Percentiles rank a stretch among this genome's conserved stretches.
Evolutionary conservation across 192 early-diverging fungal genomes (phyloP).

Genomic region (Coemansia guatemalensis): DNA sequence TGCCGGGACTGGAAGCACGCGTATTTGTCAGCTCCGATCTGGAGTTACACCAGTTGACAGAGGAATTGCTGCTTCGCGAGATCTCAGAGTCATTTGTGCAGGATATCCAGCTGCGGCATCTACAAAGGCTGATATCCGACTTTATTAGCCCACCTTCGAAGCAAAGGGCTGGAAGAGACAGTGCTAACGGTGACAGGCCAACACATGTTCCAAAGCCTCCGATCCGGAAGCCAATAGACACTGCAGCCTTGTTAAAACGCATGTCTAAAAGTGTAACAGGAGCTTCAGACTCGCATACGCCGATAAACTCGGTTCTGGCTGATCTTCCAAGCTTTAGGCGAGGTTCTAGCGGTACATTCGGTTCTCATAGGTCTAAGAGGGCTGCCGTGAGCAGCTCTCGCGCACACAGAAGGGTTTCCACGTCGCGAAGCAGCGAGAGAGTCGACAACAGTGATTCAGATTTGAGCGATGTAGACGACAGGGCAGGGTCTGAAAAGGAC

Average conservation of each 20-base stretch:
- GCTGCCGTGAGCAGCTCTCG: not conserved
- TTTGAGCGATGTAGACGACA: conserved; percentile 3
- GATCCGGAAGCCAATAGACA: conserved; percentile 19
- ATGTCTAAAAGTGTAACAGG: conserved; percentile 22
- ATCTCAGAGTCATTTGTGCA: conserved; percentile 40
- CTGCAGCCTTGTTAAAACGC: conserved; percentile 35
- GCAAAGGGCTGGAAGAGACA: not conserved
- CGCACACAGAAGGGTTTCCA: not conserved
- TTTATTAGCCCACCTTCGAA: conserved; percentile 11
- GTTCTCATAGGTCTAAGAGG: not conserved
- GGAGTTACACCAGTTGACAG: conserved; percentile 19
- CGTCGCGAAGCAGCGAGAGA: not conserved
- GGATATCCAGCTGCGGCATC: conserved; percentile 28
- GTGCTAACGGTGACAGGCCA: not conserved
- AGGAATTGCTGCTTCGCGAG: conserved; percentile 48
- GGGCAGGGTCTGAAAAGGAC: not conserved
- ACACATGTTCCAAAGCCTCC: not conserved
- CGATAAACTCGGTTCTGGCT: conserved; percentile 34
- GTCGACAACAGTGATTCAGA: not conserved
- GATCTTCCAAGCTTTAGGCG: conserved; percentile 51
- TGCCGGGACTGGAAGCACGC: conserved; percentile 27
- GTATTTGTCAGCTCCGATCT: conserved; percentile 19
- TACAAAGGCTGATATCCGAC: conserved; percentile 19
- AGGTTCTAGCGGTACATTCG: conserved; percentile 9
- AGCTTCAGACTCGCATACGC: conserved; percentile 10